Evolutionary conservation across 2,329 filamentous ascomycete genomes (phyloP), one percentile per base, ranked within the genome.

Genomic region (Alternaria solani): DNA sequence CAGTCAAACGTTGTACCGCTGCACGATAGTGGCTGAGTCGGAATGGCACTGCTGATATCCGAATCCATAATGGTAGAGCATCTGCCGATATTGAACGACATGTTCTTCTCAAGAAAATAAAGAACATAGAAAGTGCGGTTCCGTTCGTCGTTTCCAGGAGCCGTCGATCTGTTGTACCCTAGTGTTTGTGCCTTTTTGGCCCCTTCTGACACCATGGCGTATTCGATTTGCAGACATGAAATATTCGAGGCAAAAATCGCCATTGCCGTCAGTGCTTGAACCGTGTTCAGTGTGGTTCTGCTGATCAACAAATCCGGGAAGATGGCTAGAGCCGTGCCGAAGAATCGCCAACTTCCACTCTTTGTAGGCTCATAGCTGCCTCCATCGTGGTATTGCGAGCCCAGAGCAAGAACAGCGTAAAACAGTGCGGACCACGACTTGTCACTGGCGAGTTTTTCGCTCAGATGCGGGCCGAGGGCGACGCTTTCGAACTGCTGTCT

Each of bases 81-180:
- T 23, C 64, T 70, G 5, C 73, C 67, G 7, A 62, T 64, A 32
- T 71, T 68, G 51, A 81, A 80, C 30, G 65, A 74, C 0, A 62
- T 59, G 7, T 70, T 68, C 49, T 81, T 81, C 47, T 82, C 80
- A 18, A 81, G 41, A 9, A 67, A 66, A 52, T 81, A 81, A 16
- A 81, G 68, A 0, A 79, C 75, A 79, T 80, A 82, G 52, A 82
- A 82, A 0, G 74, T 75, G 41, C 70, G 65, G 28, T 72, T 64
- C 12, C 60, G 57, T 25, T 57, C 34, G 23, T 58, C 61, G 39
- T 63, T 47, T 55, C 55, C 63, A 32, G 34, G 58, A 28, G 32
- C 61, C 55, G 61, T 51, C 4, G 66, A 57, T 44, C 72, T 73
- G 34, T 77, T 74, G 55, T 75, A 78, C 2, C 74, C 68, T 11